These are phyloP conservation scores for Candida parachauliodes DNA, from an alignment of 805 yeast species.

Conservation along the genomic window DNA sequence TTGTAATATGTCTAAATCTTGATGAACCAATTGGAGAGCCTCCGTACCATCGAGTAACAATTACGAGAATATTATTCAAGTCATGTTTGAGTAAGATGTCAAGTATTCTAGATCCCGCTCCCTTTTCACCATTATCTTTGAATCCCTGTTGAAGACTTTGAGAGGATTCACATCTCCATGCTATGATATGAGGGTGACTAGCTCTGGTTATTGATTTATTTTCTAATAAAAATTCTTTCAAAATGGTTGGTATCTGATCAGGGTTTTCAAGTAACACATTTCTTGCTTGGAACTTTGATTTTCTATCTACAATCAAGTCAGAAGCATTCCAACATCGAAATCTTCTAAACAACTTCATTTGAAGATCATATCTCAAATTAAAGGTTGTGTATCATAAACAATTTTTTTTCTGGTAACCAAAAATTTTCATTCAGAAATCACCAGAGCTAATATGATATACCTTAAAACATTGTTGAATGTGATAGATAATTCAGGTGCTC, in stretches of 20 bases:
- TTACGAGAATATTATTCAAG: conserved; percentile 53
- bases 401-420: not conserved
- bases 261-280: conserved; percentile 38
- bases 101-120: conserved; percentile 62
- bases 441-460: conserved; percentile 59
- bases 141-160: conserved; percentile 50
- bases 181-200: conserved; percentile 69
- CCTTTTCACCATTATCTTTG: conserved; percentile 70
- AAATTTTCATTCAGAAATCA: conserved; percentile 4
- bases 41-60: conserved; percentile 81
- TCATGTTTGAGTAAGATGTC: conserved; percentile 47
- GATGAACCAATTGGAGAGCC: conserved; percentile 71
- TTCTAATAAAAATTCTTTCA: conserved; percentile 38
- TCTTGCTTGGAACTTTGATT: conserved; percentile 68
- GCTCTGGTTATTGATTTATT: conserved; percentile 55
- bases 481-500: conserved; percentile 94
- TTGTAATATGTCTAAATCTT: conserved; percentile 59
- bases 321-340: conserved; percentile 28
- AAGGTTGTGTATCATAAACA: too few species aligned
- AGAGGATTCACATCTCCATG: conserved; percentile 49
- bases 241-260: conserved; percentile 39
- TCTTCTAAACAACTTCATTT: not conserved
- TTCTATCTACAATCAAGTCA: conserved; percentile 38
- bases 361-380: too few species aligned
- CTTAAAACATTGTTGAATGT: conserved; percentile 84